Percentiles rank a stretch among this genome's conserved stretches.
These are phyloP conservation scores for Leucocoprinus birnbaumii DNA, from an alignment of 768 basidiomycete genomes.

Conservation along the genomic window DNA sequence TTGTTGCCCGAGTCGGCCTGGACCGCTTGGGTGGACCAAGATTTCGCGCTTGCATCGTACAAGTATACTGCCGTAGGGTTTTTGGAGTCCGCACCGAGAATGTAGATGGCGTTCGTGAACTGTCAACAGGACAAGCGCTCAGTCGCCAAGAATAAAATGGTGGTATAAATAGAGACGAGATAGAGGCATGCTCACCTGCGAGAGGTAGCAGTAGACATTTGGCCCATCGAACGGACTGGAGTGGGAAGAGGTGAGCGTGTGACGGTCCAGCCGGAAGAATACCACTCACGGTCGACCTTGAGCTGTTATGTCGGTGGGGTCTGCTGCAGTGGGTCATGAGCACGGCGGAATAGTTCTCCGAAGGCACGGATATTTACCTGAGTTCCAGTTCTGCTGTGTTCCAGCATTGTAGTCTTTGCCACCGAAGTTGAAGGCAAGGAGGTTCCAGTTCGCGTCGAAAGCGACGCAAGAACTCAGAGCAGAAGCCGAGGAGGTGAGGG, in stretches of 20 bases:
- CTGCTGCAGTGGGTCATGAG: slow-evolving; percentile 30
- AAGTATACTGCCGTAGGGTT: slow-evolving; percentile 75
- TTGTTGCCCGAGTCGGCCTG: slow-evolving; percentile 35
- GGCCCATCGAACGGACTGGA: slow-evolving; percentile 61
- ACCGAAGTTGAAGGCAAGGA: slow-evolving; percentile 82
- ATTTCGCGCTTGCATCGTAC: slow-evolving; percentile 56
- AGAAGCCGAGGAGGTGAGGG: slow-evolving; percentile 16
- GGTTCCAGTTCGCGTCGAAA: slow-evolving; percentile 80
- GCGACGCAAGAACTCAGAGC: slow-evolving; percentile 56
- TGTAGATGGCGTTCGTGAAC: slow-evolving; percentile 85
- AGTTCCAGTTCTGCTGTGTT: slow-evolving; percentile 63
- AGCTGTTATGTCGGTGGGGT: slow-evolving; percentile 66
- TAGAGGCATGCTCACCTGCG: slow-evolving; percentile 43
- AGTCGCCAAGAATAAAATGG: background rate
- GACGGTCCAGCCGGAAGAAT: background rate
- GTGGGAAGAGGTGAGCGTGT: slow-evolving; percentile 1
- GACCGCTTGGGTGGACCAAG: slow-evolving; percentile 62
- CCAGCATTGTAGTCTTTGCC: slow-evolving; percentile 86
- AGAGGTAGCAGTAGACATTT: slow-evolving; percentile 70
- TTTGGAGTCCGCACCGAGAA: slow-evolving; percentile 71
- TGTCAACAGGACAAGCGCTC: slow-evolving; percentile 25
- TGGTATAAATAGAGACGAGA: background rate
- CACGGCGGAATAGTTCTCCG: background rate
- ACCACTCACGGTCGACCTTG: slow-evolving; percentile 71
- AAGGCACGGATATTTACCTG: slow-evolving; percentile 33